Evolutionary conservation across 805 yeast genomes (phyloP).

Genomic region (Hanseniaspora taiwanica): DNA sequence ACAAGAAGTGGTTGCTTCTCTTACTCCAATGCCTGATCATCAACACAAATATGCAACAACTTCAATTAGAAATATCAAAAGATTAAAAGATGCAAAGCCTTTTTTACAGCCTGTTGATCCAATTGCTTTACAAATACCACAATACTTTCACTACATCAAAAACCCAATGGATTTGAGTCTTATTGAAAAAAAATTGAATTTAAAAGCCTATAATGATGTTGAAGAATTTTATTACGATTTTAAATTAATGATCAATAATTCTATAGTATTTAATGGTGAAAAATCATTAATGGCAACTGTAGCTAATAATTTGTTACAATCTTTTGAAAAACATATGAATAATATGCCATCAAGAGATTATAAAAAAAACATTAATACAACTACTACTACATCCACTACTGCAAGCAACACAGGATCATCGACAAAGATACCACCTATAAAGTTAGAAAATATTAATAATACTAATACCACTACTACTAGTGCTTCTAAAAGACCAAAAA

Average conservation of each 20-base stretch:
- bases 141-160: conserved; percentile 69
- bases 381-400: conserved; percentile 9
- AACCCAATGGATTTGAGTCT: conserved; percentile 92
- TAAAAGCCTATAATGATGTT: conserved; percentile 59
- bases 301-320: conserved; percentile 83
- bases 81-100: conserved; percentile 87
- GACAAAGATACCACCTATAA: conserved; percentile 10
- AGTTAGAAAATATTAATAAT: conserved; percentile 23
- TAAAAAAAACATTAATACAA: conserved; percentile 20
- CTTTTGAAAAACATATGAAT: conserved; percentile 84
- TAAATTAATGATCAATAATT: conserved; percentile 72
- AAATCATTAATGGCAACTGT: conserved; percentile 74
- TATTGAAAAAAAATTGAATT: conserved; percentile 65
- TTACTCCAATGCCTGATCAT: conserved; percentile 61
- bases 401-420: conserved; percentile 7
- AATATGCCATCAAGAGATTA: conserved; percentile 67
- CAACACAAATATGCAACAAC: conserved; percentile 71
- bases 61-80: conserved; percentile 71
- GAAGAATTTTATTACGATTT: conserved; percentile 64
- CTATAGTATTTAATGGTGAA: conserved; percentile 75
- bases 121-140: conserved; percentile 77
- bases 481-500: conserved; percentile 73
- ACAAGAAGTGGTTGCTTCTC: conserved; percentile 56
- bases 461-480: conserved; percentile 61
- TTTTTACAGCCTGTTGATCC: conserved; percentile 84